phyloP scores from a whole-genome alignment of 257 asterid genomes.

The Nicotiana sylvestris region DNA sequence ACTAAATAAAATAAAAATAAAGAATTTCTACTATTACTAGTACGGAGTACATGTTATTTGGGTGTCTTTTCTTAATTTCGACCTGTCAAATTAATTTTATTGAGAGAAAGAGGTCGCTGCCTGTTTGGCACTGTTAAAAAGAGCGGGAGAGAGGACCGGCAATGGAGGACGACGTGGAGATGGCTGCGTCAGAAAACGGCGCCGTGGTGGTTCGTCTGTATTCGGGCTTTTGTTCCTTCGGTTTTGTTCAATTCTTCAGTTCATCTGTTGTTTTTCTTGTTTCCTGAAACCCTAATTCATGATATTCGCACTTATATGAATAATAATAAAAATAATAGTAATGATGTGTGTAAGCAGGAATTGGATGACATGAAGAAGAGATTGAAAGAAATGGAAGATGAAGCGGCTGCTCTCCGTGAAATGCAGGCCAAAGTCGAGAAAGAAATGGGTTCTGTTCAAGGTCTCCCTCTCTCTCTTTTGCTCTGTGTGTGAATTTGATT shows the following conservation, averaged over 20 bases:
- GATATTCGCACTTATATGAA: not conserved
- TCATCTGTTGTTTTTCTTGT: not conserved
- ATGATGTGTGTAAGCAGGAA: slow-evolving; percentile 1
- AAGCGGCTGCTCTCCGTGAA: slow-evolving; percentile 15
- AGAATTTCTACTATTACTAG: not conserved
- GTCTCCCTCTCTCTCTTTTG: not conserved
- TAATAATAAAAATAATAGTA: not conserved
- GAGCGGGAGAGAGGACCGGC: not conserved
- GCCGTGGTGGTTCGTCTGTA: not conserved
- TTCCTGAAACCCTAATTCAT: not conserved
- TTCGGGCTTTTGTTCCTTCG: not conserved
- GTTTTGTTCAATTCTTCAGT: not conserved
- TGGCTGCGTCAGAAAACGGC: not conserved
- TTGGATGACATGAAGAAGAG: slow-evolving; percentile 18
- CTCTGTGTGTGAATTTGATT: not conserved
- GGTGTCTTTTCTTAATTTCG: not conserved
- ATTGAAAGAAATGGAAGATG: slow-evolving; percentile 13
- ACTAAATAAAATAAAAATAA: not conserved
- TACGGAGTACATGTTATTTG: not conserved
- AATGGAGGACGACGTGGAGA: slow-evolving; percentile 12
- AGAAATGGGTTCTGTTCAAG: slow-evolving; percentile 11
- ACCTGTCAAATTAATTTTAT: not conserved
- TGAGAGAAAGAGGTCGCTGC: not conserved
- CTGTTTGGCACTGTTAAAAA: not conserved
- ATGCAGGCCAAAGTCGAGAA: slow-evolving; percentile 15